phyloP scores from a whole-genome alignment of 176 grass and related monocot genomes.

The Phoenix dactylifera region DNA sequence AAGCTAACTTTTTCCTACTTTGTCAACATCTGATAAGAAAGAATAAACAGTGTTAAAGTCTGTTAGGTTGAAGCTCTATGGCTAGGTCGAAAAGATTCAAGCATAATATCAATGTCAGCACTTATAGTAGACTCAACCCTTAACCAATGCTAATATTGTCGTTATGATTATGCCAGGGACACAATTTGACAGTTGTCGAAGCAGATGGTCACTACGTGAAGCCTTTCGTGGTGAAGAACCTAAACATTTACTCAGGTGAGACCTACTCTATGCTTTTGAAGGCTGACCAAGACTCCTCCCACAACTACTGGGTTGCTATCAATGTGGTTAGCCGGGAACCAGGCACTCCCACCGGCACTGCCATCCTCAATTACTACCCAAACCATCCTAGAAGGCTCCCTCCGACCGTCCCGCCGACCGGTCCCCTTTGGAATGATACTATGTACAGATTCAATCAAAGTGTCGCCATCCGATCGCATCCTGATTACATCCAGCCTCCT shows the following conservation, averaged over 20 bases:
- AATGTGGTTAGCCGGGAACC: constrained; percentile 64
- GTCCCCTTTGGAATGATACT: constrained; percentile 61
- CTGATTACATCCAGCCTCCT: no score
- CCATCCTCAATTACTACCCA: constrained; percentile 55
- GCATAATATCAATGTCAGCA: no score
- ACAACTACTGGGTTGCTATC: constrained; percentile 70
- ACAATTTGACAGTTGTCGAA: constrained; percentile 55
- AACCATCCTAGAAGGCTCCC: constrained; percentile 19
- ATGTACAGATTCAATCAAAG: constrained; percentile 23
- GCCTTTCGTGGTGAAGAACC: constrained; percentile 73
- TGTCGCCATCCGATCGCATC: no score
- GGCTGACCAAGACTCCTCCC: constrained; percentile 57
- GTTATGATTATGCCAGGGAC: no score
- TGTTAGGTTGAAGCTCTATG: no score
- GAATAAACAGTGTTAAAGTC: no score
- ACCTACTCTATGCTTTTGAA: constrained; percentile 75
- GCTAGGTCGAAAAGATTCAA: no score
- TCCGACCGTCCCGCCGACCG: constrained; percentile 11
- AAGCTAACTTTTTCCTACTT: no score
- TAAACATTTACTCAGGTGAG: constrained; percentile 85
- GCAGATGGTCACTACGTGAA: constrained; percentile 86
- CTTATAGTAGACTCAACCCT: no score
- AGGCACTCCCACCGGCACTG: constrained; percentile 38
- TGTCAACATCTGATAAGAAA: no score
- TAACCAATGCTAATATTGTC: no score